Evolutionary conservation across 108 stramenopile species (phyloP), one percentile per base, ranked within the genome.

Genomic region (Bacterosira constricta): DNA sequence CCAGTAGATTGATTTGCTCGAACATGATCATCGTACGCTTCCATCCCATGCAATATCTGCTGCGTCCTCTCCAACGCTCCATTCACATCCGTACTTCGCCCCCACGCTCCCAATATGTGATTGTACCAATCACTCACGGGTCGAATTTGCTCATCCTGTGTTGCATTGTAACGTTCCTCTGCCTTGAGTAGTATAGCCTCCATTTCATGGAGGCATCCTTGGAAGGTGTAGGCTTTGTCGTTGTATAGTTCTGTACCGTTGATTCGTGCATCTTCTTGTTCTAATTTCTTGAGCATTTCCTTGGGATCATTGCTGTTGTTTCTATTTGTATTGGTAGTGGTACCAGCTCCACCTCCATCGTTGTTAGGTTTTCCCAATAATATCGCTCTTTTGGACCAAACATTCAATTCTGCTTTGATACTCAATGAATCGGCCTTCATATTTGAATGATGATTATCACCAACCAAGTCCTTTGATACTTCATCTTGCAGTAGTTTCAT

Each of bases 31-130:
- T 29, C 26, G 27, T 57, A 65, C 20, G 1, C 57, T 55, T 77
- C 77, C 77, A 77, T 77, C 35, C 77, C 77, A 36, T 47, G 32
- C 32, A 77, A 59, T 25, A 70, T 70, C 41, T 60, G 47, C 34
- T 50, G 32, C 12, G 56, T 36, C 60, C 38, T 70, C 9, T 50
- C 13, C 32, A 39, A 5, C 6, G 77, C 69, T 25, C 21, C 64
- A 57, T 84, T 74, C 12, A 59, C 32, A 35, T 79, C 69, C 36
- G 61, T 66, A 62, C 87, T 88, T 20, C 90, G 71, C 5, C 79
- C 86, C 84, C 85, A 88, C 20, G 87, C 77, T 23, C 85, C 85
- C 31, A 91, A 85, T 8, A 90, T 56, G 66, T 87, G 86, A 31
- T 90, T 90, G 68, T 84, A 85, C 45, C 73, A 81, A 50, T 77